These are phyloP conservation scores for Colletotrichum musae DNA, from an alignment of 2,329 filamentous ascomycete genomes.

Conservation along the genomic window DNA sequence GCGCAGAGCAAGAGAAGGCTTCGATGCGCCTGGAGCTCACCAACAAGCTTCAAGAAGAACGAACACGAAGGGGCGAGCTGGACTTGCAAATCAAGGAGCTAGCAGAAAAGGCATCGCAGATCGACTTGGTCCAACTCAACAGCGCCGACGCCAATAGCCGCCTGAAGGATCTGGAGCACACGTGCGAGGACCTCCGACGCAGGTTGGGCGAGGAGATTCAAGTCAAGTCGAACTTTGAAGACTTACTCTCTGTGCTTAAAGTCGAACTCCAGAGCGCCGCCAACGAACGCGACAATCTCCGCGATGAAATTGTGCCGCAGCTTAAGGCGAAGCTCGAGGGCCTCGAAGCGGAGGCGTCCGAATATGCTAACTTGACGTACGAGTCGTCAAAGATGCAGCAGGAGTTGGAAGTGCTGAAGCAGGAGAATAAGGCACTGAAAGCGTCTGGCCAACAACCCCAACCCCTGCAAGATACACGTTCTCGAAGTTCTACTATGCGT, in stretches of 20 bases:
- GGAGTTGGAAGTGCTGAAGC: constrained; percentile 80
- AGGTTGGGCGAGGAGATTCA: constrained; percentile 87
- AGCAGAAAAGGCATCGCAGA: constrained; percentile 81
- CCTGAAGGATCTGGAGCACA: constrained; percentile 83
- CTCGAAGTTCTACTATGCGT: constrained; percentile 45
- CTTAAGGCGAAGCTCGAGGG: constrained; percentile 83
- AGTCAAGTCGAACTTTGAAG: constrained; percentile 94
- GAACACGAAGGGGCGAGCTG: constrained; percentile 79
- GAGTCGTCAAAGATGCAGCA: constrained; percentile 90
- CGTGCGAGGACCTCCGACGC: constrained; percentile 86
- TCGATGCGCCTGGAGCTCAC: constrained; percentile 85
- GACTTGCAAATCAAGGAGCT: constrained; percentile 89
- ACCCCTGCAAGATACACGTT: constrained; percentile 30
- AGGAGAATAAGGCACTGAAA: constrained; percentile 75
- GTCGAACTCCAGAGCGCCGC: constrained; percentile 85
- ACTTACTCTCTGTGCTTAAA: constrained; percentile 86
- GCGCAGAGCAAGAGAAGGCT: constrained; percentile 92
- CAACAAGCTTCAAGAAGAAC: constrained; percentile 89
- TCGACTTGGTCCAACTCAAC: constrained; percentile 69
- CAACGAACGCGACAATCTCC: constrained; percentile 92
- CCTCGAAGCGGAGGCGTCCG: constrained; percentile 80
- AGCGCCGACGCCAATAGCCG: constrained; percentile 70
- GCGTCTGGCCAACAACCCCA: constrained; percentile 51
- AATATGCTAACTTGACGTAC: constrained; percentile 81
- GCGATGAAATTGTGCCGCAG: constrained; percentile 88